Evolutionary conservation across 2,329 filamentous ascomycete genomes (phyloP), one percentile per base, ranked within the genome.

Genomic region (Trichoderma arundinaceum): DNA sequence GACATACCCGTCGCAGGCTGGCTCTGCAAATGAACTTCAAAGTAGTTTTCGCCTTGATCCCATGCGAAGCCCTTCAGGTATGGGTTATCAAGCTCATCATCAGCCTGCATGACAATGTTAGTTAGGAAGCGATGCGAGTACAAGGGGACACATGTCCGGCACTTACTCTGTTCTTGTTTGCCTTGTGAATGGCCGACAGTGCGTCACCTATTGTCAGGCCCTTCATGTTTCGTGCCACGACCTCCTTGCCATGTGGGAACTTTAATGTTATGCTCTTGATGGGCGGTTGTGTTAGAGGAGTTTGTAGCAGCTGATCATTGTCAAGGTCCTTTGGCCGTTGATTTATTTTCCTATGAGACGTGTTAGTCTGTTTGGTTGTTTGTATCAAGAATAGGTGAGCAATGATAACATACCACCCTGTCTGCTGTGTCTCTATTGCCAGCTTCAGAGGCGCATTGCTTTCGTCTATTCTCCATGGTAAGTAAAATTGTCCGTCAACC

Each of bases 151-250:
- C n/a, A 7, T 60, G 44, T 35, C 12, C 3, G 6, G 13, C 51
- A 78, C 88, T 72, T 80, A 94, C 94, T 87, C 94, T 90, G 88
- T 97, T 97, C 87, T 96, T 96, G 85, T 92, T 96, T 72, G 91
- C 87, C 84, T 97, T 97, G 85, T 97, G 85, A 80, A 98, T 97
- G 74, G 92, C 94, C 78, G 97, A 94, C 78, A 97, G 77, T 66
- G 93, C 93, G 79, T 98, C 94, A 84, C 97, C 97, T 84, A 98
- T 94, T 65, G 94, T 98, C 71, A 98, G 93, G 65, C 94, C 94
- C 80, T 94, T 94, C 73, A 94, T 82, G 81, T 97, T 98, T 75
- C 94, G 88, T 75, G 93, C 94, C 38, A 90, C 65, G 22, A 97
- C 91, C 75, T 94, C 89, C 64, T 95, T 86, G 59, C 94, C 94